phyloP scores from a whole-genome alignment of 2,329 filamentous ascomycete genomes.

The Ophiostoma fasciatum region DNA sequence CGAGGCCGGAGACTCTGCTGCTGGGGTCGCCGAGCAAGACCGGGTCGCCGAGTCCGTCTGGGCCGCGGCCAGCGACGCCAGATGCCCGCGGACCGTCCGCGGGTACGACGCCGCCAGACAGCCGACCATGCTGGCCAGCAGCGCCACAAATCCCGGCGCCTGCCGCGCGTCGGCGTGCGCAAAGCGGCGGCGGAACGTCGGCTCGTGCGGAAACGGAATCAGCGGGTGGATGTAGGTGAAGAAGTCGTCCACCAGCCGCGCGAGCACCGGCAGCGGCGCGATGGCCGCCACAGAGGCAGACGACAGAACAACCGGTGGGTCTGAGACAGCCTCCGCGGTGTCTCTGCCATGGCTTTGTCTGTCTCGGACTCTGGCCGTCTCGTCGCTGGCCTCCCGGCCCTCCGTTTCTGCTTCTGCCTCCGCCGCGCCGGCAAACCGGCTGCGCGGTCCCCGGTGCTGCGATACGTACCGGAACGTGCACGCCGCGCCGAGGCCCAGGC shows the following conservation, averaged over 20 bases:
- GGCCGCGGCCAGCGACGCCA: conserved; percentile 32
- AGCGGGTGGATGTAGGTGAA: conserved; percentile 72
- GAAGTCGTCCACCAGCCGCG: conserved; percentile 63
- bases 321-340: too few species aligned
- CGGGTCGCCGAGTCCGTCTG: too few species aligned
- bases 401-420: too few species aligned
- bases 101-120: conserved; percentile 63
- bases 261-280: conserved; percentile 51
- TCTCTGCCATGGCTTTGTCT: neutral
- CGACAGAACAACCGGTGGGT: too few species aligned
- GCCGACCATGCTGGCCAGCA: conserved; percentile 62
- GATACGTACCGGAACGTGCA: conserved; percentile 43
- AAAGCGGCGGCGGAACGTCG: conserved; percentile 58
- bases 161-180: conserved; percentile 49
- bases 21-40: too few species aligned
- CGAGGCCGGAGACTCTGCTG: too few species aligned
- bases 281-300: too few species aligned
- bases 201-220: conserved; percentile 64
- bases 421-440: conserved; percentile 38
- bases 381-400: too few species aligned
- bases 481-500: conserved; percentile 39
- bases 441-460: conserved; percentile 43
- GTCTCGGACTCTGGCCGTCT: conserved; percentile 13
- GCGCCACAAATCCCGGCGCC: conserved; percentile 51
- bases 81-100: conserved; percentile 51